Base-by-base conservation (phyloP, 257 asterid genomes). In the Solanum arcanum region DNA sequence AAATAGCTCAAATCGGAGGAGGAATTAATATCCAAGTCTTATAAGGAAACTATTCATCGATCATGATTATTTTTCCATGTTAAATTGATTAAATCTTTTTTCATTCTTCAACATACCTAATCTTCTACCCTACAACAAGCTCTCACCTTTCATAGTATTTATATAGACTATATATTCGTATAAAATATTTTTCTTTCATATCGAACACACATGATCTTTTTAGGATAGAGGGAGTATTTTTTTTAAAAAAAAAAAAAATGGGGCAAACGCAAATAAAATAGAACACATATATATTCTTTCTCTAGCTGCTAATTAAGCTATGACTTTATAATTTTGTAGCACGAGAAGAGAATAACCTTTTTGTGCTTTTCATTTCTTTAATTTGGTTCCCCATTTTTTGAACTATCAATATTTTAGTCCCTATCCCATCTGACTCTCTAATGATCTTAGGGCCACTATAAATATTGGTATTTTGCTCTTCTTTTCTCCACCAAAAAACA, bases 371-470 rank as follows among this genome's bases (percentile, higher is more conserved):
- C 35, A 59, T 35, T 31, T 29, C 68, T 33, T 64, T 64, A 29
- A 56, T 86, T 68, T 87, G 42, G 41, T 84, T 25, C 47, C 47
- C 56, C 52, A 44, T 70, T 86, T 86, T 82, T 66, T n/a, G 86
- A 89, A 87, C 78, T 60, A 46, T 76, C 77, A 62, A 37, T 84
- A 47, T 59, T 77, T 52, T 82, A 86, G 44, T 46, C 44, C 68
- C 68, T 69, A n/a, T 49, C 66, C 59, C 76, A 70, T 42, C 80
- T 27, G 74, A 66, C 84, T 35, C 82, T 85, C 25, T 16, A 73
- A 73, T 85, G 72, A 86, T 73, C 25, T 35, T 1, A n/a, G 62
- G 89, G 88, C 86, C 91, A 85, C 92, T 93, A 92, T 92, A 93
- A 89, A 93, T 91, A 91, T 16, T 64, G 73, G 89, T 75, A 86